Evolutionary conservation across 164 flowering plant genomes (phyloP), one percentile per base, ranked within the genome.

Genomic region (Akebia trifoliata): DNA sequence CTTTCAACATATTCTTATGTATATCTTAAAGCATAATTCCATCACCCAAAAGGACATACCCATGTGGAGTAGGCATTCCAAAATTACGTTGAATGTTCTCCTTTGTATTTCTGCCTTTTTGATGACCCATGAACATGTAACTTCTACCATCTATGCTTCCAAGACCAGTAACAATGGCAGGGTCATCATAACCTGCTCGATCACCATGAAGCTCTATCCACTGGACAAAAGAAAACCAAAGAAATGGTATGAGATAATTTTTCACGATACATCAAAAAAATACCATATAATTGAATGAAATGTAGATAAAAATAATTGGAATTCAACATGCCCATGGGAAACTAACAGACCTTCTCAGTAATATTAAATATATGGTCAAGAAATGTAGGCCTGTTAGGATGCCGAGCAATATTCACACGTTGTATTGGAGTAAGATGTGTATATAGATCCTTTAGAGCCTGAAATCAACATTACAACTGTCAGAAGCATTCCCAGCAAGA

Each of bases 51-150:
- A 44, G 42, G 6, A 59, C 78, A 72, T 81, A 93, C 97, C 99
- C 99, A 67, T 93, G 97, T 15, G 99, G 99, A 62, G 97, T 90
- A 71, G 99, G 99, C 99, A 93, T 93, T 54, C 96, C 99, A 78
- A 93, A 93, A 72, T 93, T 93, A n/a, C 97, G 88, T 51, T 75
- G 61, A 52, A 93, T 86, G 62, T 87, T 90, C 69, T 90, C 99
- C 70, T 93, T 93, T 32, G 99, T 86, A 40, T 93, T 86, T 70
- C 97, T 79, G 10, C 99, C 99, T 71, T 90, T 90, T 45, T 93
- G 99, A 53, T 93, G 99, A 61, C 97, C 99, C 39, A 93, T 90
- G 75, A 93, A 87, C 96, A 90, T 84, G 65, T 83, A 90, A 46
- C 72, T 74, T 64, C 67, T 75, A 52, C 93, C 97, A 72, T 86